Conservation (phyloP, 495 filamentous ascomycete genomes). For the Neurospora sp. region DNA sequence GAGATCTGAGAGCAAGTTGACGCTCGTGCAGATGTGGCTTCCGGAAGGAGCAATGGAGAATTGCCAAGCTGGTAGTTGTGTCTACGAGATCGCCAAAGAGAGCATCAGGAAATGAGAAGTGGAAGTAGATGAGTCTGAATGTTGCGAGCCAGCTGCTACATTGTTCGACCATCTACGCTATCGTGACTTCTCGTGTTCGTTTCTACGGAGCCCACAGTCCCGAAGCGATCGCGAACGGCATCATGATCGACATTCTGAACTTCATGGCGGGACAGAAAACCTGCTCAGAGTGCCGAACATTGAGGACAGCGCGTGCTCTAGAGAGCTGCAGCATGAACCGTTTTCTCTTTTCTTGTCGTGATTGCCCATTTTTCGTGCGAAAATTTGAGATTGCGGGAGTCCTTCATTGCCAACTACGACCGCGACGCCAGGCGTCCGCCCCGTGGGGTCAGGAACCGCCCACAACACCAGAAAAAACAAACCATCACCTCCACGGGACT, state of each 20-base stretch:
- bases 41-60: not conserved
- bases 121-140: not conserved
- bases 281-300: not conserved
- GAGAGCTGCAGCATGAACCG: not conserved
- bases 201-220: not conserved
- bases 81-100: not conserved
- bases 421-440: not conserved
- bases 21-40: not conserved
- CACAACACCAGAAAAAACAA: not conserved
- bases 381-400: not conserved
- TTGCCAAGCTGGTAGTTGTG: not conserved
- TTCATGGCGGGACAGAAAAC: not conserved
- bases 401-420: not conserved
- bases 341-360: not conserved
- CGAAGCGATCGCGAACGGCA: not conserved
- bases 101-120: not conserved
- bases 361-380: not conserved
- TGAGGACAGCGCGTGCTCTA: not conserved
- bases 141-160: not conserved
- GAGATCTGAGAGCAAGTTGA: not conserved
- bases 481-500: not conserved
- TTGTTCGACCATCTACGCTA: not conserved
- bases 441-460: fast-evolving
- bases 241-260: not conserved
- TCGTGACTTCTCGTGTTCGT: not conserved